A percentile compares a stretch with the other conserved stretches of the same genome.
Conservation (phyloP, 2,329 filamentous ascomycete genomes). For the Tothia fuscella region DNA sequence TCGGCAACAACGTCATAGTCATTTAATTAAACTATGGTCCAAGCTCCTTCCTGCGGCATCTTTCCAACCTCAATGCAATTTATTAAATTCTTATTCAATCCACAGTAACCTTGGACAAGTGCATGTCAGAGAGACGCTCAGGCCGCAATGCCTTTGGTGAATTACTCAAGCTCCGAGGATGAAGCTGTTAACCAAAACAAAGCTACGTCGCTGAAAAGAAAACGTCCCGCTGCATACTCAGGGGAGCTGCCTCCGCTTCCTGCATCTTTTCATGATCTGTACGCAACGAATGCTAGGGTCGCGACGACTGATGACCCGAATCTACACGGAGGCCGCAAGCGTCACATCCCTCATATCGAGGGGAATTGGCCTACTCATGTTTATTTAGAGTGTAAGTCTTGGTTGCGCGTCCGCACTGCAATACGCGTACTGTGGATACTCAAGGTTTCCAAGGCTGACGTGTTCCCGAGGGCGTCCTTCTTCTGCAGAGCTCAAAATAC, state of each 20-base stretch:
- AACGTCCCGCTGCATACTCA: conserved; percentile 13
- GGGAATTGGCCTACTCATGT: conserved; percentile 91
- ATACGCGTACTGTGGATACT: not conserved
- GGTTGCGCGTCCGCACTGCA: not conserved
- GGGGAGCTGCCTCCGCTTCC: conserved; percentile 59
- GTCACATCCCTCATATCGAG: conserved; percentile 69
- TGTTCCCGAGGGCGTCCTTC: conserved; percentile 25
- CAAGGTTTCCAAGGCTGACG: conserved; percentile 4
- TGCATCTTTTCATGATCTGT: conserved; percentile 73
- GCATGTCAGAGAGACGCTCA: no score
- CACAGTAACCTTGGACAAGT: no score
- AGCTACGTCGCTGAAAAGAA: conserved; percentile 7
- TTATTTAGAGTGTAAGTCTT: conserved; percentile 77
- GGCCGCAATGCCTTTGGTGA: conserved; percentile 42
- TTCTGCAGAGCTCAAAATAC: conserved; percentile 12
- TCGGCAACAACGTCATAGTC: no score
- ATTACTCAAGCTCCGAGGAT: conserved; percentile 47
- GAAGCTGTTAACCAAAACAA: conserved; percentile 13
- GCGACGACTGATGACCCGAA: conserved; percentile 71
- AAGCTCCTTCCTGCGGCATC: no score
- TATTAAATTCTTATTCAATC: no score
- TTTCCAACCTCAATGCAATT: no score
- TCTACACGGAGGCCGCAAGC: conserved; percentile 74
- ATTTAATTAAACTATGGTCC: no score
- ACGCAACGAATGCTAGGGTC: conserved; percentile 67